These are phyloP conservation scores for Clarireedia homoeocarpa DNA, from an alignment of 2,329 filamentous ascomycete genomes.

Conservation along the genomic window DNA sequence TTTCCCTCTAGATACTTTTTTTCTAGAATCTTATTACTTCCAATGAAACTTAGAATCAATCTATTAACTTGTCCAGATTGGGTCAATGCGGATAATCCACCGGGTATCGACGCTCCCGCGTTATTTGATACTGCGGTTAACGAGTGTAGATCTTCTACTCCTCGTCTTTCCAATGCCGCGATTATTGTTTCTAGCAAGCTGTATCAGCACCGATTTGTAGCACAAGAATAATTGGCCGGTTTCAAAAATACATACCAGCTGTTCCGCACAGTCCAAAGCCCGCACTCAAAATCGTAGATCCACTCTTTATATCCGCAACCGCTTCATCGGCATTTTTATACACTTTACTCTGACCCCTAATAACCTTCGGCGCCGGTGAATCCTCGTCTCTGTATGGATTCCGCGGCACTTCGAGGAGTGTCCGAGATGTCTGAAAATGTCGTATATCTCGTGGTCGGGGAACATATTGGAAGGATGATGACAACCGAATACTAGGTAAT, in stretches of 20 bases:
- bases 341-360: constrained; percentile 12
- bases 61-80: constrained; percentile 61
- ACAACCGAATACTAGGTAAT: neutral
- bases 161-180: constrained; percentile 52
- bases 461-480: neutral
- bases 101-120: constrained; percentile 59
- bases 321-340: constrained; percentile 14
- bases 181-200: constrained; percentile 55
- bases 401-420: constrained; percentile 5
- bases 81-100: constrained; percentile 60
- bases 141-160: constrained; percentile 43
- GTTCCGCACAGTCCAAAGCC: constrained; percentile 50
- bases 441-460: constrained; percentile 5
- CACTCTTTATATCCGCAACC: constrained; percentile 34
- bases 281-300: constrained; percentile 63
- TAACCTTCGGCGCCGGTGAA: constrained; percentile 7
- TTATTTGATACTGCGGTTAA: constrained; percentile 76
- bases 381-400: constrained; percentile 4
- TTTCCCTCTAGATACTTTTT: constrained; percentile 65
- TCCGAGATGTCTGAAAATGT: constrained; percentile 4
- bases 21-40: constrained; percentile 68
- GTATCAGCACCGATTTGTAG: neutral
- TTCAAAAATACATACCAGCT: neutral
- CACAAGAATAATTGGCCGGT: too few species aligned
- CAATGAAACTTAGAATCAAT: constrained; percentile 67